Conservation (phyloP, 768 basidiomycete species). For the Leccinellum rugosiceps region DNA sequence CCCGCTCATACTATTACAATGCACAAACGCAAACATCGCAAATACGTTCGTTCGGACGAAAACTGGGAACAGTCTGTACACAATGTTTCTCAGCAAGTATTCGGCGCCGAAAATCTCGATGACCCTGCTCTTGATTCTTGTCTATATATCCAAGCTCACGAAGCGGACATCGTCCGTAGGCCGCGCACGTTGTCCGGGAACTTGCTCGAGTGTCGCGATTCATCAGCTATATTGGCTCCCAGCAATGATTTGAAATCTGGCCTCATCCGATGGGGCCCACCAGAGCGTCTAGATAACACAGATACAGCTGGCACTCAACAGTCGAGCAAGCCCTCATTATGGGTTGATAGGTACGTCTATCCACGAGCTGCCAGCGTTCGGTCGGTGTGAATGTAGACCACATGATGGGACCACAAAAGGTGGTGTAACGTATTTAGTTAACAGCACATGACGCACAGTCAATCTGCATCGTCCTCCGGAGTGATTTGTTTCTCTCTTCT, state of each 20-base stretch:
- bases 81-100: not conserved
- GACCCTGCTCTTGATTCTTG: slow-evolving; percentile 19
- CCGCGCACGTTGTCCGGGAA: slow-evolving; percentile 38
- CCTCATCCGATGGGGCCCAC: slow-evolving; percentile 34
- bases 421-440: slow-evolving; percentile 5
- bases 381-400: slow-evolving; percentile 2
- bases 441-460: slow-evolving; percentile 2
- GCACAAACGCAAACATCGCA: slow-evolving; percentile 28
- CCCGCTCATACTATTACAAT: not conserved
- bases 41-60: slow-evolving; percentile 5
- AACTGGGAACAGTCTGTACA: slow-evolving; percentile 7
- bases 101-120: slow-evolving; percentile 1
- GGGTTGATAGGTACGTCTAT: slow-evolving; percentile 82
- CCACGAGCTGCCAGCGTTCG: slow-evolving; percentile 11
- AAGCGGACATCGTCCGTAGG: slow-evolving; percentile 67
- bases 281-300: slow-evolving; percentile 6
- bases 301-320: slow-evolving; percentile 1
- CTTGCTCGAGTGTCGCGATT: slow-evolving; percentile 31
- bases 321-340: slow-evolving; percentile 34
- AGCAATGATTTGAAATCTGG: slow-evolving; percentile 26
- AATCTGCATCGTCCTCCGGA: not conserved
- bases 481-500: slow-evolving; percentile 19
- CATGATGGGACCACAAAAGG: slow-evolving; percentile 7
- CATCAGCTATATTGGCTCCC: not conserved
- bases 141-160: slow-evolving; percentile 66